Evolutionary conservation across 768 basidiomycete species (phyloP).

Genomic region (Auriscalpium vulgare): DNA sequence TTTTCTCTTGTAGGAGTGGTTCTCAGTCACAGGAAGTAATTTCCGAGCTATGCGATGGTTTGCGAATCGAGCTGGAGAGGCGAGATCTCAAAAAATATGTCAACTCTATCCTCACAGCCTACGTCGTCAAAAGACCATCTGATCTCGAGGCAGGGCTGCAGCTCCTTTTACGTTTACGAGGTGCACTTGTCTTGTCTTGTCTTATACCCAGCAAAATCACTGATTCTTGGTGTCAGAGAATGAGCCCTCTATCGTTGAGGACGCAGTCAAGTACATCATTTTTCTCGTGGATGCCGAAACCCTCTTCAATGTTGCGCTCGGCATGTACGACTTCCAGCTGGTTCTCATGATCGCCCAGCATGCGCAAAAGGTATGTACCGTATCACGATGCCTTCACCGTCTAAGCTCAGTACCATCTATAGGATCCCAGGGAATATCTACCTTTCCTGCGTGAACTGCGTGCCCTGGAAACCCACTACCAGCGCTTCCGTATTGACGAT

Average conservation of each 20-base stretch:
- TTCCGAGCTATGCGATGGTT: constrained; percentile 64
- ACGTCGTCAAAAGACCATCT: constrained; percentile 86
- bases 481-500: constrained; percentile 88
- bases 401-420: constrained; percentile 3
- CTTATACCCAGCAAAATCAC: not conserved
- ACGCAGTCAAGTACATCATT: constrained; percentile 97
- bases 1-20: constrained; percentile 44
- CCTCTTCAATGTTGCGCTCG: constrained; percentile 90
- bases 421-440: constrained; percentile 98
- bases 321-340: constrained; percentile 97
- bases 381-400: not conserved
- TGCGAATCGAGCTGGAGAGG: constrained; percentile 64
- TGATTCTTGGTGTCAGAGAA: constrained; percentile 28
- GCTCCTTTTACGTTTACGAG: constrained; percentile 68
- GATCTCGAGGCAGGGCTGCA: constrained; percentile 82
- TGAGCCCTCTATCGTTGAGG: constrained; percentile 77
- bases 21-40: constrained; percentile 50
- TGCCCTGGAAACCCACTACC: constrained; percentile 71
- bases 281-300: constrained; percentile 91
- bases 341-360: constrained; percentile 96
- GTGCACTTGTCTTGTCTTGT: constrained; percentile 31
- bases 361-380: constrained; percentile 75
- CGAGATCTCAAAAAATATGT: constrained; percentile 73
- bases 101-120: constrained; percentile 86
- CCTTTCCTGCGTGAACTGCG: constrained; percentile 92